Evolutionary conservation across 1,284 basidiomycete species (phyloP), one percentile per base, ranked within the genome.

Genomic region (Leccinum ponderosum): DNA sequence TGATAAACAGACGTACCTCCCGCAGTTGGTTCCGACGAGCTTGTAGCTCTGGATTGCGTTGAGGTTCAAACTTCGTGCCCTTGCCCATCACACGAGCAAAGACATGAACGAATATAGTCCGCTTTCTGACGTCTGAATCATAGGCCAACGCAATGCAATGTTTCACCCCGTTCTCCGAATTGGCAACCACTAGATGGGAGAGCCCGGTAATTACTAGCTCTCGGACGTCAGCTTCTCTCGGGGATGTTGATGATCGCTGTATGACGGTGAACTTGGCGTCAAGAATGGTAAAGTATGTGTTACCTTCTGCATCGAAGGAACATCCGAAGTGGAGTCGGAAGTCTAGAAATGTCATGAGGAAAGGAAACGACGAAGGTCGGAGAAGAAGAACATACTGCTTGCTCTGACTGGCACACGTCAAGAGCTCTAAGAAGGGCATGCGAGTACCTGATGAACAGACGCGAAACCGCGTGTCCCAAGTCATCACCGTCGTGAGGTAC

Each of bases 131-230:
- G 69, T 96, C 91, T 29, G 82, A 77, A 68, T 94, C 89, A 68
- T 94, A 95, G 3, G 91, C 93, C 59, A 93, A 77, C 2, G 87
- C 79, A 29, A 97, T 83, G 69, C 91, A 95, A 73, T 95, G 93
- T 74, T 95, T 95, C 67, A 97, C 86, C 12, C 94, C 94, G 65
- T 87, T 90, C 69, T 97, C 93, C 33, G 93, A 90, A 70, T 97
- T 97, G 17, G 93, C 86, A 27, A 85, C 87, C 59, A 97, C 86
- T 6, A 97, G 80, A 64, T 95, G 87, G 0, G 94, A 86, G 3
- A 97, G 82, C 0, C 91, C 93, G 6, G 85, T 83, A 60, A 95
- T 87, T 53, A 91, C 84, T 31, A 91, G 74, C 61, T 93, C 90
- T 15, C 87, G 82, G 33, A 91, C 75, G 59, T 88, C 84, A 2